Percentiles rank a stretch among this genome's conserved stretches.
These are phyloP conservation scores for Globisporangium nunn DNA, from an alignment of 352 stramenopile species.

Conservation along the genomic window DNA sequence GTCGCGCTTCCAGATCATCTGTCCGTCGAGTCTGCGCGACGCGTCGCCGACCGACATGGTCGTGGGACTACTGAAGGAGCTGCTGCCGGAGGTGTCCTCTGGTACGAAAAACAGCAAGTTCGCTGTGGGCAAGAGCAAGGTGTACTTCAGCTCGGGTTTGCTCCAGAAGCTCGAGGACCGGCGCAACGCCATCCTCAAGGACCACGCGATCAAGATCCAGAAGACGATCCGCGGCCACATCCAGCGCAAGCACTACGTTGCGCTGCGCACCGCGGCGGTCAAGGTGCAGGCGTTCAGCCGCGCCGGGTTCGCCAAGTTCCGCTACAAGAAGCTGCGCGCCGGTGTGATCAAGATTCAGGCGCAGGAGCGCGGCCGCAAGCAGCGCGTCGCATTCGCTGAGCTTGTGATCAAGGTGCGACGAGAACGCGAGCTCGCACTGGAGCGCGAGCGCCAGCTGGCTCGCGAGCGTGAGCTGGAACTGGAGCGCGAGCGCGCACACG, in stretches of 20 bases:
- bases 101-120: slow-evolving; percentile 77
- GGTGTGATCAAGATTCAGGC: slow-evolving; percentile 53
- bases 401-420: slow-evolving; percentile 39
- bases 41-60: slow-evolving; percentile 58
- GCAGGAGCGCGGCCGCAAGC: slow-evolving; percentile 43
- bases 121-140: slow-evolving; percentile 69
- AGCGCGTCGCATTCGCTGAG: slow-evolving; percentile 45
- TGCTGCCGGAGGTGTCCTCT: slow-evolving; percentile 51
- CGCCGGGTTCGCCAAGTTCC: slow-evolving; percentile 24
- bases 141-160: slow-evolving; percentile 86
- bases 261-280: slow-evolving; percentile 33
- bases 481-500: slow-evolving; percentile 13
- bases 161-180: slow-evolving; percentile 89
- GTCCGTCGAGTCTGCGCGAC: slow-evolving; percentile 51
- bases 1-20: slow-evolving; percentile 81
- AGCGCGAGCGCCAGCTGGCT: slow-evolving; percentile 32
- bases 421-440: slow-evolving; percentile 28
- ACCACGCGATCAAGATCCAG: slow-evolving; percentile 70
- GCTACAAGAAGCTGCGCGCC: slow-evolving; percentile 37
- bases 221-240: slow-evolving; percentile 63
- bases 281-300: slow-evolving; percentile 46
- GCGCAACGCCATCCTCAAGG: slow-evolving; percentile 64
- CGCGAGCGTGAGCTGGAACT: slow-evolving; percentile 27
- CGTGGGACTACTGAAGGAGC: slow-evolving; percentile 61
- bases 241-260: slow-evolving; percentile 47